Conservation (phyloP, 129 eudicot species). For the Flaveria sonorensis region DNA sequence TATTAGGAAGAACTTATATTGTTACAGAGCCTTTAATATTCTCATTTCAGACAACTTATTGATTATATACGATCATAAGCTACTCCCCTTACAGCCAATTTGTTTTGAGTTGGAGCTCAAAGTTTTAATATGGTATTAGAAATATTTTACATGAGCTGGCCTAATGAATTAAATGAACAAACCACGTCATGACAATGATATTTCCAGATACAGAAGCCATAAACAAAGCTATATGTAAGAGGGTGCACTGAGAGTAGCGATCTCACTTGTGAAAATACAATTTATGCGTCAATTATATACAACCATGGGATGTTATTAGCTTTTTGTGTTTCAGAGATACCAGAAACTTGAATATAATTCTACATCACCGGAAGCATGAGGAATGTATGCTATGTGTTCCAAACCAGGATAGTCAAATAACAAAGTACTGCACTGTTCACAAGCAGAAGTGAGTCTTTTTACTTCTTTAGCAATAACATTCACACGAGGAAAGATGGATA, state of each 20-base stretch:
- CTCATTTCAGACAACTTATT: neutral
- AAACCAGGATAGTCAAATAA: neutral
- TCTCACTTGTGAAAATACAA: neutral
- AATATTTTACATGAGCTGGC: no score
- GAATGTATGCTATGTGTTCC: neutral
- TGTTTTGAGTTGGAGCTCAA: neutral
- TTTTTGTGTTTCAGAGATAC: neutral
- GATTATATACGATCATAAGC: neutral
- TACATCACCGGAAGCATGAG: neutral
- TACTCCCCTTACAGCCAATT: neutral
- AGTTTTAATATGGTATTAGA: neutral
- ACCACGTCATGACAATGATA: neutral
- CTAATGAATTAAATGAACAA: neutral
- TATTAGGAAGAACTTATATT: neutral
- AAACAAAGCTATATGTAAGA: neutral
- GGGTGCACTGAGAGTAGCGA: neutral
- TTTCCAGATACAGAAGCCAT: neutral
- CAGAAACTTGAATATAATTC: neutral
- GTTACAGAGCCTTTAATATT: neutral
- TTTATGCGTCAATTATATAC: neutral
- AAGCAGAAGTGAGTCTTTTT: constrained; percentile 3
- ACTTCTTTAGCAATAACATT: constrained; percentile 14
- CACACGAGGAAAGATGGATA: neutral
- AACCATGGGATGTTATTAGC: neutral
- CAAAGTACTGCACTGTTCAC: neutral